A percentile compares a stretch with the other conserved stretches of the same genome.
Conservation (phyloP, 1,284 basidiomycete genomes). For the Mycena sp. region DNA sequence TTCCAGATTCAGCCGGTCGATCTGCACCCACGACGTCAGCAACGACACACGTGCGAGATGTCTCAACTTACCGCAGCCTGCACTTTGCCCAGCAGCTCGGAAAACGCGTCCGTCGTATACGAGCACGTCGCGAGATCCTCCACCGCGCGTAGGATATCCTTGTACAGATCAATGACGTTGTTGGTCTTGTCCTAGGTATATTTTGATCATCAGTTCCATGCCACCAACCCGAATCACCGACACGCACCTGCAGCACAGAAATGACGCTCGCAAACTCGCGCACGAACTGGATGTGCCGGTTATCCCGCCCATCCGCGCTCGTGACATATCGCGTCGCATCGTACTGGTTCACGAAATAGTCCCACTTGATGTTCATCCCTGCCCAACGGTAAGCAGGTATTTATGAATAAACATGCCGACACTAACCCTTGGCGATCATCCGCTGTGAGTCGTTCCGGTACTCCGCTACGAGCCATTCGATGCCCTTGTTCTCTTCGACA, state of each 20-base stretch:
- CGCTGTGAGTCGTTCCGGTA: constrained; percentile 91
- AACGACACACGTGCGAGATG: too few relatives aligned
- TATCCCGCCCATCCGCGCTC: constrained; percentile 81
- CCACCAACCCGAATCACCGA: neutral
- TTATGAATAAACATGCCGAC: neutral
- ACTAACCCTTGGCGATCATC: constrained; percentile 86
- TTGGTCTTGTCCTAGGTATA: constrained; percentile 87
- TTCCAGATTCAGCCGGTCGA: constrained; percentile 94
- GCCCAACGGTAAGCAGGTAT: too few relatives aligned
- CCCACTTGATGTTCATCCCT: constrained; percentile 97
- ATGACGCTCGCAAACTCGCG: constrained; percentile 95
- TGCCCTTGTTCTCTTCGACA: constrained; percentile 88
- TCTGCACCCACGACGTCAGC: constrained; percentile 44
- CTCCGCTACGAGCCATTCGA: constrained; percentile 93
- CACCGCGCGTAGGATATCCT: constrained; percentile 84
- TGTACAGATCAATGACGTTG: constrained; percentile 90
- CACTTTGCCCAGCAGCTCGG: constrained; percentile 79
- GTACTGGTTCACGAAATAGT: constrained; percentile 94
- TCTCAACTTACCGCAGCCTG: constrained; percentile 77
- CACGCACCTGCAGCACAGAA: constrained; percentile 80
- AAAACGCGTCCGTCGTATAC: constrained; percentile 86
- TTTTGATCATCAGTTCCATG: too few relatives aligned
- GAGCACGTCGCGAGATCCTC: constrained; percentile 90
- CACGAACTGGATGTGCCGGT: constrained; percentile 92
- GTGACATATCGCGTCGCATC: constrained; percentile 78